Conservation (phyloP, 1,284 basidiomycete genomes). For the Leucoagaricus sp. region DNA sequence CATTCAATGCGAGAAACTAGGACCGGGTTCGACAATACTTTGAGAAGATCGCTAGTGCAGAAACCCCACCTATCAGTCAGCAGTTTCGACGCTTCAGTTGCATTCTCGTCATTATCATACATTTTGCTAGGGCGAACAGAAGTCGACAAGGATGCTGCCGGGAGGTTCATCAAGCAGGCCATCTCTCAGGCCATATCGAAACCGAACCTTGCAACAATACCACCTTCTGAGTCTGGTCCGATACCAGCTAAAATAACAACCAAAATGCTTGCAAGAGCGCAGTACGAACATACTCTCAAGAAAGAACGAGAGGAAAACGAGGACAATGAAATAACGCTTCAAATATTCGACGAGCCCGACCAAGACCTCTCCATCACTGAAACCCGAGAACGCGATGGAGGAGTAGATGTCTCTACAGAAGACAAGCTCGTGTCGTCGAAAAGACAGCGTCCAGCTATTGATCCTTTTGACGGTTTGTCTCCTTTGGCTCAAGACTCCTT, state of each 20-base stretch:
- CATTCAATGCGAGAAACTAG: slow-evolving; percentile 39
- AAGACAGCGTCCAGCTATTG: slow-evolving; percentile 53
- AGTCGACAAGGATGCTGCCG: slow-evolving; percentile 76
- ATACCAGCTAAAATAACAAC: slow-evolving; percentile 60
- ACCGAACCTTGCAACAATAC: slow-evolving; percentile 31
- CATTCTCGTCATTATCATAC: not conserved
- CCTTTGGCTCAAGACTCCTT: not conserved
- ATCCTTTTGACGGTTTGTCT: slow-evolving; percentile 63
- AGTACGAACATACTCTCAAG: slow-evolving; percentile 58
- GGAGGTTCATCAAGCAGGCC: slow-evolving; percentile 82
- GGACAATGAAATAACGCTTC: slow-evolving; percentile 41
- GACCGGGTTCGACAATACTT: slow-evolving; percentile 78
- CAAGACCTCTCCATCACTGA: slow-evolving; percentile 2
- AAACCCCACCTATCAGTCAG: slow-evolving; percentile 65
- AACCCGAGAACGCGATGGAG: slow-evolving; percentile 24
- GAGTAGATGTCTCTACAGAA: slow-evolving; percentile 19
- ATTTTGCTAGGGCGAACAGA: slow-evolving; percentile 43
- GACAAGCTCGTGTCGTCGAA: slow-evolving; percentile 28
- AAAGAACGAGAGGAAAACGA: slow-evolving; percentile 46
- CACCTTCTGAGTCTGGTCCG: slow-evolving; percentile 25
- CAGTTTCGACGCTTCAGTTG: not conserved
- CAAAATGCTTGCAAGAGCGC: slow-evolving; percentile 68
- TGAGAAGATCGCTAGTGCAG: slow-evolving; percentile 74
- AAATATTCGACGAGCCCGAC: slow-evolving; percentile 32
- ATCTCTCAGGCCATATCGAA: slow-evolving; percentile 59